phyloP scores from a whole-genome alignment of 371 early-diverging fungal species.

The Smittium culicis region DNA sequence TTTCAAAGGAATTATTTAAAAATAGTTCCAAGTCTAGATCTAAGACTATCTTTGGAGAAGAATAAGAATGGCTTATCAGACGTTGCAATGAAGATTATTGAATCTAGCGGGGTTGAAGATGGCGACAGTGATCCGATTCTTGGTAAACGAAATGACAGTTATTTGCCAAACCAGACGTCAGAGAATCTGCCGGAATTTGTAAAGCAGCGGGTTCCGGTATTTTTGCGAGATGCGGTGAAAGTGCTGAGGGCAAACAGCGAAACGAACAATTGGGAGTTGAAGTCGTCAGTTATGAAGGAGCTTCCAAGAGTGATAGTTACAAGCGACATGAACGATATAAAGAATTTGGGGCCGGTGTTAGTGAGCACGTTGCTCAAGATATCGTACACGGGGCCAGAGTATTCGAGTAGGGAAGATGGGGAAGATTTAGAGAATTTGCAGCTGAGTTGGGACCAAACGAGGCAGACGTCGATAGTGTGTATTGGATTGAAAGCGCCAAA shows the following conservation, averaged over 20 bases:
- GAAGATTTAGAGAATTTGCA: background rate
- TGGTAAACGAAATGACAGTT: background rate
- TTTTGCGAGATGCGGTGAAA: background rate
- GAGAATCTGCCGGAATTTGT: constrained; percentile 7
- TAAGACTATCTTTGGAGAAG: background rate
- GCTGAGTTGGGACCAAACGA: constrained; percentile 1
- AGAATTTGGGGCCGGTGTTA: background rate
- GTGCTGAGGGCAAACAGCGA: background rate
- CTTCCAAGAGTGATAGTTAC: background rate
- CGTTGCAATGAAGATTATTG: background rate
- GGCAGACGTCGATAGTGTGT: background rate
- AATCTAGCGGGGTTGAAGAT: background rate
- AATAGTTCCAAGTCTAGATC: background rate
- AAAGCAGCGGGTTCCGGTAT: background rate
- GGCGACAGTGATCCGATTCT: background rate
- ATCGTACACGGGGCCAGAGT: constrained; percentile 2
- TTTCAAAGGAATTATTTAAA: too few species aligned
- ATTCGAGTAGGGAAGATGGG: background rate
- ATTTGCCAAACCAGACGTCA: background rate
- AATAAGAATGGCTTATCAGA: background rate
- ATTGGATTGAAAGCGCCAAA: background rate
- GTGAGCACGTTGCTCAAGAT: background rate
- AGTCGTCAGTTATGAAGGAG: constrained; percentile 2
- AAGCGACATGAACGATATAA: background rate
- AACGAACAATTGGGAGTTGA: constrained; percentile 4